Evolutionary conservation across 371 early-diverging fungal species (phyloP).

Genomic region (Dichotomocladium elegans): DNA sequence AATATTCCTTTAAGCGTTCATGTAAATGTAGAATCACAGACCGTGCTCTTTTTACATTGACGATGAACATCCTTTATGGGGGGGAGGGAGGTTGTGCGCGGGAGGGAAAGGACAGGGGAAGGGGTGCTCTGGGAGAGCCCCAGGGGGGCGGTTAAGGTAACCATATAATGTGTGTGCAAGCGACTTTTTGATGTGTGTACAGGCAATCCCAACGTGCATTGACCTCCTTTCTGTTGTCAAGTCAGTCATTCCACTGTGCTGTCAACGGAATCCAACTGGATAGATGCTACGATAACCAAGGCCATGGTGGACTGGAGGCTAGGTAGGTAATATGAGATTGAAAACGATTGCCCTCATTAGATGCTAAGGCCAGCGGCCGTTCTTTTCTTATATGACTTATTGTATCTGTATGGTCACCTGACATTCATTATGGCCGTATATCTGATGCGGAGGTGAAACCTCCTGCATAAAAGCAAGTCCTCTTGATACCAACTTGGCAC

Average conservation of each 20-base stretch:
- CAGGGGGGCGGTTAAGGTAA: no score
- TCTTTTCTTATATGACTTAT: neutral
- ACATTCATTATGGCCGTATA: neutral
- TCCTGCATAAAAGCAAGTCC: slow-evolving; percentile 1
- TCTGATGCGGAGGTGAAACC: neutral
- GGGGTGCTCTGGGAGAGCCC: no score
- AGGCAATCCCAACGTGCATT: no score
- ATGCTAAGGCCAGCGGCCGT: no score
- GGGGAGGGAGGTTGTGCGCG: no score
- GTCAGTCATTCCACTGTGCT: neutral
- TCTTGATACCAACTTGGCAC: slow-evolving; percentile 3
- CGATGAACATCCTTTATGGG: neutral
- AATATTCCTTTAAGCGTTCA: no score
- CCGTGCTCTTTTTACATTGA: neutral
- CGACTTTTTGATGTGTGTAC: no score
- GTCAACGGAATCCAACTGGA: neutral
- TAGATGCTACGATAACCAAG: neutral
- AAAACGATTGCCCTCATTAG: neutral
- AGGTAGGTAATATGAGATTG: neutral
- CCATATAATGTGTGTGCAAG: no score
- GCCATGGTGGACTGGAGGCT: neutral
- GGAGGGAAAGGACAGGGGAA: no score
- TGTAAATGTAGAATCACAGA: slow-evolving; percentile 3
- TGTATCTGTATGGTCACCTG: neutral
- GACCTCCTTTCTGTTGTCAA: slow-evolving; percentile 6